phyloP scores from a whole-genome alignment of 2,329 filamentous ascomycete genomes.

The Alternaria ventricosa region DNA sequence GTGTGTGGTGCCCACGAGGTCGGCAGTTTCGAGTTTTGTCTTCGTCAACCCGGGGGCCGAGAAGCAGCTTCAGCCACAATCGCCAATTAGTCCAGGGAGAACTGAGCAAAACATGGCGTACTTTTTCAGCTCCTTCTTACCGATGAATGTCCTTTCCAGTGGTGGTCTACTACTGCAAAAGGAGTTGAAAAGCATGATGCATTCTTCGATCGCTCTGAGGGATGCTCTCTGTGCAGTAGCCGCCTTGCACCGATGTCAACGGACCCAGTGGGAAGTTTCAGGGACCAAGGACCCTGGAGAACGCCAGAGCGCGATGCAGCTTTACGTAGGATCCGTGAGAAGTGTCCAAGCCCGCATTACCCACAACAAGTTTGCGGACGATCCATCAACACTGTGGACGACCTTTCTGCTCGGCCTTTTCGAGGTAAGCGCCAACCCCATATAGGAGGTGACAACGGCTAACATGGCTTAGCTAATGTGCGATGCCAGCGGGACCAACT shows the following conservation, averaged over 20 bases:
- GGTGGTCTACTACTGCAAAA: slow-evolving; percentile 5
- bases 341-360: slow-evolving; percentile 20
- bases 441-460: background rate
- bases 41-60: slow-evolving; percentile 19
- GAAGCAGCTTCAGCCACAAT: background rate
- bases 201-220: slow-evolving; percentile 20
- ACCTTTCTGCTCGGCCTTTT: slow-evolving; percentile 36
- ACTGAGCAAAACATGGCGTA: slow-evolving; percentile 21
- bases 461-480: slow-evolving; percentile 30
- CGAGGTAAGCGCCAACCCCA: slow-evolving; percentile 18
- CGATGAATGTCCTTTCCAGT: slow-evolving; percentile 27
- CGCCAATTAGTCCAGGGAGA: background rate
- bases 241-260: slow-evolving; percentile 14
- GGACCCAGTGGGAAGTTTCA: background rate
- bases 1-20: slow-evolving; percentile 15
- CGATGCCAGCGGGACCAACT: slow-evolving; percentile 32
- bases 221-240: slow-evolving; percentile 31
- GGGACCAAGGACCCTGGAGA: background rate
- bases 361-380: slow-evolving; percentile 11
- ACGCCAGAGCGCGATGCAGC: slow-evolving; percentile 11
- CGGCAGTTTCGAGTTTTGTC: slow-evolving; percentile 11
- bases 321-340: slow-evolving; percentile 27
- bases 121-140: slow-evolving; percentile 32
- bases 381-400: slow-evolving; percentile 31
- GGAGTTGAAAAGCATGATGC: slow-evolving; percentile 18